Conservation (phyloP, 1,139 yeast species). For the Eremothecium cymbalariae region DNA sequence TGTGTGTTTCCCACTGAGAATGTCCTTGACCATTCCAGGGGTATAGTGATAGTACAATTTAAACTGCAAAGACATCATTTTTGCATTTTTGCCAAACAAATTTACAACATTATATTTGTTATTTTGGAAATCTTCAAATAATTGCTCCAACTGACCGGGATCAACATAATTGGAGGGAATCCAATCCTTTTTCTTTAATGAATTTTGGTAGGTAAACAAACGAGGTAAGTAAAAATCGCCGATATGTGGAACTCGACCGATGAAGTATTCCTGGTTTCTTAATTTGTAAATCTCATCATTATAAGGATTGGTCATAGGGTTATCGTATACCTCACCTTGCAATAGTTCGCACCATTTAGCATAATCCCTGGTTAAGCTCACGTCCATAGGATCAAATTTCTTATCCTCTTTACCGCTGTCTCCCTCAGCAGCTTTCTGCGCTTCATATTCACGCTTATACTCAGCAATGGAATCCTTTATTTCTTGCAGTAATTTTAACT, state of each 20-base stretch:
- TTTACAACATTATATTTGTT: constrained; percentile 22
- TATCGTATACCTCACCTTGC: constrained; percentile 26
- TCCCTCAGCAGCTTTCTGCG: constrained; percentile 18
- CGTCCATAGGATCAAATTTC: constrained; percentile 10
- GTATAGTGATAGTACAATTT: constrained; percentile 29
- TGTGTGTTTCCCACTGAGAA: constrained; percentile 13
- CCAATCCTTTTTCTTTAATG: constrained; percentile 8
- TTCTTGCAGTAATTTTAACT: constrained; percentile 22
- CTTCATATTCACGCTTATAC: constrained; percentile 6
- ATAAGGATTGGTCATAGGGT: constrained; percentile 27
- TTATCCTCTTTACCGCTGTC: constrained; percentile 6
- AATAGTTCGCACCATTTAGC: constrained; percentile 25
- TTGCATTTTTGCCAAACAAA: constrained; percentile 28
- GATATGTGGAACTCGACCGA: constrained; percentile 30
- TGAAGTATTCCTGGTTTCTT: constrained; percentile 28
- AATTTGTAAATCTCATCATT: constrained; percentile 28
- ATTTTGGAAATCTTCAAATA: constrained; percentile 20
- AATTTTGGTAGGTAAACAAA: constrained; percentile 24
- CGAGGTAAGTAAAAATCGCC: constrained; percentile 32
- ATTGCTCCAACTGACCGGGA: constrained; percentile 17
- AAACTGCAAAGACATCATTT: constrained; percentile 26
- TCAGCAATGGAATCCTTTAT: constrained; percentile 16
- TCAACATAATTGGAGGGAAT: constrained; percentile 23
- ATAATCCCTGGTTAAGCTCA: constrained; percentile 15
- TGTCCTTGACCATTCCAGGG: constrained; percentile 24